phyloP scores from a whole-genome alignment of 1,284 basidiomycete genomes.

The Hemileia vastatrix region DNA sequence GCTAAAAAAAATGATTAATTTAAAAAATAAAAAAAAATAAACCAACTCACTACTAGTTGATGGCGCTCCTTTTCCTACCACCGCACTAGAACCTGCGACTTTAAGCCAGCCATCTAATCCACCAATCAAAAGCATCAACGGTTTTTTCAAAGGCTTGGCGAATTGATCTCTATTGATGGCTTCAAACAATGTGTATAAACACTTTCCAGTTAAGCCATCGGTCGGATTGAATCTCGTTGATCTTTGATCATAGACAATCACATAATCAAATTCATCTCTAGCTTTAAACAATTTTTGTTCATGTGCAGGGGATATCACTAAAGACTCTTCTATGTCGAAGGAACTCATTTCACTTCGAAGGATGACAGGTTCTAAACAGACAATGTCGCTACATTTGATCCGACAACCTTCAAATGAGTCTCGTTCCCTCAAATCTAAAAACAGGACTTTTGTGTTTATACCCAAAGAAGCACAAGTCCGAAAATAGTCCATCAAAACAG shows the following conservation, averaged over 20 bases:
- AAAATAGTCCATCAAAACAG: constrained; percentile 17
- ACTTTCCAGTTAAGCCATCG: constrained; percentile 45
- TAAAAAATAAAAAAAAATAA: too few species aligned
- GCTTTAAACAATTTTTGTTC: constrained; percentile 66
- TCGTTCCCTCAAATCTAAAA: constrained; percentile 72
- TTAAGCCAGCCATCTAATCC: constrained; percentile 74
- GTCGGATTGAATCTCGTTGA: constrained; percentile 52
- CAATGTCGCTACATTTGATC: constrained; percentile 59
- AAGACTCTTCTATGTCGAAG: constrained; percentile 62
- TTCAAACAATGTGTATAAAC: constrained; percentile 56
- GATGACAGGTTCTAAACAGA: constrained; percentile 76
- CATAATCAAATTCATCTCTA: constrained; percentile 75
- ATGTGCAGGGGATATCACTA: constrained; percentile 59
- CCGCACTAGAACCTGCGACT: constrained; percentile 54
- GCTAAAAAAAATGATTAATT: too few species aligned
- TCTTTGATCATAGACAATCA: constrained; percentile 74
- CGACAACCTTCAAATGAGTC: constrained; percentile 65
- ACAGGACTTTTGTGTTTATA: constrained; percentile 52
- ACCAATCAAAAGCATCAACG: constrained; percentile 74
- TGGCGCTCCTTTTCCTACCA: constrained; percentile 45
- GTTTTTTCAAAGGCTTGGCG: constrained; percentile 60
- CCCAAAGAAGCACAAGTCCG: constrained; percentile 6
- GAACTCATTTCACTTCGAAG: constrained; percentile 58
- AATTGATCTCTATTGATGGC: constrained; percentile 66
- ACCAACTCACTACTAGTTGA: too few species aligned